A percentile compares a stretch with the other conserved stretches of the same genome.
Evolutionary conservation across 2,329 filamentous ascomycete species (phyloP).

Genomic region (Coniochaeta prunicola): DNA sequence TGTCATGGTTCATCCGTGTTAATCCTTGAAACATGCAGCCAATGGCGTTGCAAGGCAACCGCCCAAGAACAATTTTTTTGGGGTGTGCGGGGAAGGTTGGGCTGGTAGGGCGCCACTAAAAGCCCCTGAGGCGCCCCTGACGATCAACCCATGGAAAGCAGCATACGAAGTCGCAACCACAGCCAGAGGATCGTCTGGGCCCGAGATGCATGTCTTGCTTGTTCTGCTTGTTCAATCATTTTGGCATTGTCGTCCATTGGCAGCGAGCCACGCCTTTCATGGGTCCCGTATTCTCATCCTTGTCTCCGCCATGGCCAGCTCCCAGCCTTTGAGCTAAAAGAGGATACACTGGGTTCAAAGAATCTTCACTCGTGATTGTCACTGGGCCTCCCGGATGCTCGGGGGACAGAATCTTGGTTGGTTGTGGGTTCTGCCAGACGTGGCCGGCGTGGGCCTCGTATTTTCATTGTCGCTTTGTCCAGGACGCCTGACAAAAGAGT

Average conservation of each 20-base stretch:
- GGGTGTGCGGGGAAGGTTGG: background rate
- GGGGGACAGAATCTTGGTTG: background rate
- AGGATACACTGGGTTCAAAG: background rate
- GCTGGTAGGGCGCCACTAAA: background rate
- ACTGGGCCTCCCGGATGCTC: background rate
- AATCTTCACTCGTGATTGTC: background rate
- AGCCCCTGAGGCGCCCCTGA: background rate
- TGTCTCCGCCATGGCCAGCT: background rate
- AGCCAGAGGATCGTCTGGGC: background rate
- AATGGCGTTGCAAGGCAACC: background rate
- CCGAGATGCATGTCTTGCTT: background rate
- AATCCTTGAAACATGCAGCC: background rate
- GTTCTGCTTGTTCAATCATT: background rate
- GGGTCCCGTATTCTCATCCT: background rate
- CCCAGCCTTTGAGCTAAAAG: background rate
- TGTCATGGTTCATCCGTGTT: background rate
- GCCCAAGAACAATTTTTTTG: background rate
- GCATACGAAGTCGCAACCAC: background rate
- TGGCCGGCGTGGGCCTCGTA: background rate
- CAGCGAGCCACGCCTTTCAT: background rate
- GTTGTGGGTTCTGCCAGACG: background rate
- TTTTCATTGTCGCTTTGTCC: background rate
- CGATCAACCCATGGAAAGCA: background rate
- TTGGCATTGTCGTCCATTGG: background rate
- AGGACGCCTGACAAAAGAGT: background rate